Conservation (phyloP, 2,329 filamentous ascomycete genomes). For the Cordyceps cicadae region DNA sequence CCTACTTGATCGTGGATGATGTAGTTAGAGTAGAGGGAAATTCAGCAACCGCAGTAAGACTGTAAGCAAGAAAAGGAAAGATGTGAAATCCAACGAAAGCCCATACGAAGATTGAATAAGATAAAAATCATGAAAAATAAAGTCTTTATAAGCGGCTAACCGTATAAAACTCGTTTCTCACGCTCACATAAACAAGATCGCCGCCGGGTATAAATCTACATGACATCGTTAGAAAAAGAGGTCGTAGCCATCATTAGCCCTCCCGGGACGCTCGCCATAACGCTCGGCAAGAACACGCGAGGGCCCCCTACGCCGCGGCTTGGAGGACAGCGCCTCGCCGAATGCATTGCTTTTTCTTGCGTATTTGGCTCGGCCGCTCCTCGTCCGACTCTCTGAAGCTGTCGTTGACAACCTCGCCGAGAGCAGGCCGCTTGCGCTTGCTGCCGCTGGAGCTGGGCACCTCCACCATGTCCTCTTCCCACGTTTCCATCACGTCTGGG, state of each 20-base stretch:
- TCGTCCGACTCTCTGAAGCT: conserved; percentile 32
- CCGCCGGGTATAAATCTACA: background rate
- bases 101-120: no score
- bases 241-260: no score
- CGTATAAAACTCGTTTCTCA: background rate
- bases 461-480: conserved; percentile 29
- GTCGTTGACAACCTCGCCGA: conserved; percentile 30
- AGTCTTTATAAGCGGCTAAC: no score
- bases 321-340: conserved; percentile 21
- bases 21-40: no score
- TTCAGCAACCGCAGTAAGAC: no score
- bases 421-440: conserved; percentile 28
- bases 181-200: background rate
- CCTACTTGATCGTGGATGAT: no score
- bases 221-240: background rate
- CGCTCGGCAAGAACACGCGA: background rate
- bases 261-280: no score
- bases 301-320: background rate
- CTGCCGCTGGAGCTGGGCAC: conserved; percentile 23
- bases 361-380: conserved; percentile 19
- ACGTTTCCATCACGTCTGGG: conserved; percentile 35
- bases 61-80: no score
- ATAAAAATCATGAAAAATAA: no score
- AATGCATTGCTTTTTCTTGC: conserved; percentile 22
- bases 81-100: no score